Base-by-base conservation (phyloP, 768 basidiomycete species). In the Collybia mongolica region DNA sequence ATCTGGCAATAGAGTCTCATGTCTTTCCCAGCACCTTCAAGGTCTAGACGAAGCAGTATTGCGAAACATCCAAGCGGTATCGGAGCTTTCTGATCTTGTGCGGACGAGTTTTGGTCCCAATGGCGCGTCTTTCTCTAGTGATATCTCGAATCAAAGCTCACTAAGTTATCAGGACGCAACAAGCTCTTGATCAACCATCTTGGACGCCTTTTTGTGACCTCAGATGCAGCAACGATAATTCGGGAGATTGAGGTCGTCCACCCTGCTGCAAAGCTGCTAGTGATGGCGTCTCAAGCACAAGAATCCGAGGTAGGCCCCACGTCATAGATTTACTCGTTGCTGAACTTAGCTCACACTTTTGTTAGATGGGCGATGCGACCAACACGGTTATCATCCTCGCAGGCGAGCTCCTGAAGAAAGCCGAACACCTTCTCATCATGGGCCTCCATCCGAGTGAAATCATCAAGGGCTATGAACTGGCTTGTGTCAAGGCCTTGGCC, bases 101-200 rank as follows among this genome's bases (percentile, higher is more conserved):
- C 79, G 95, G 60, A 98, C 97, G 37, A 94, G 92, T 71, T 98
- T 96, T 65, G 94, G 94, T 20, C 94, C 94, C 26, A 96, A 96
- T 67, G 94, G 94, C 90, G 68, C 68, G 86, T 75, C 39, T 39
- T 58, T 32, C 26, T 56, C 39, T 37, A 37, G 42, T 39, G 38
- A 48, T 35, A 28, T 38, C 14, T 54, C 0, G 6, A 28, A 14
- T 17, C 18, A 39, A 23, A 11, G 8, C 56, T 39, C 22, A 37
- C 45, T 19, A 17, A 42, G 43, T 2, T 1, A 11, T 18, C 61
- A 93, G 96, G 96, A 42, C 83, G 96, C 46, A 99, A 98, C 71
- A 99, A 99, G 70, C 84, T 99, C 48, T 73, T 99, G 66, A 96
- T 99, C 72, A 99, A 99, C 69, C 96, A 98, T 70, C 78, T 99